These are phyloP conservation scores for Aspergillus melleus DNA, from an alignment of 2,329 filamentous ascomycete genomes.

Conservation along the genomic window DNA sequence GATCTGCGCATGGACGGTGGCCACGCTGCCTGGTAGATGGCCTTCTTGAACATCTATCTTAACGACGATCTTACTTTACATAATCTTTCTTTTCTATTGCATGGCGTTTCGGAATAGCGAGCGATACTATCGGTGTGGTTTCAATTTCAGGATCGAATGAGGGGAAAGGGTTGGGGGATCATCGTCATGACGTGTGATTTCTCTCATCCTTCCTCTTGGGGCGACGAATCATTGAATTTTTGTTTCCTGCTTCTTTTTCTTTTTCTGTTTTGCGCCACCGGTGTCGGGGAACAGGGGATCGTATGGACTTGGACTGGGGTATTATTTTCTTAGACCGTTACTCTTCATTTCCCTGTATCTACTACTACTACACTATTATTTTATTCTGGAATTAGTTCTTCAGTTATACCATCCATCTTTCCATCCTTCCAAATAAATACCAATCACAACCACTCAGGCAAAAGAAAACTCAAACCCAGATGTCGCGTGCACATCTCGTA, in stretches of 20 bases:
- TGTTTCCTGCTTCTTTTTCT: background rate
- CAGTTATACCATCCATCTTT: too few species aligned
- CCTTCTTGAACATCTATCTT: background rate
- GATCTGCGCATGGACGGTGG: constrained; percentile 58
- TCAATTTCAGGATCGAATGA: background rate
- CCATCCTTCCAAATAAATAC: too few species aligned
- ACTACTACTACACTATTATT: too few species aligned
- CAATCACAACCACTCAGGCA: too few species aligned
- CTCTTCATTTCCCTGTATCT: background rate
- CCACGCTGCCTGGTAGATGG: constrained; percentile 53
- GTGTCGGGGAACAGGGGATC: constrained; percentile 2
- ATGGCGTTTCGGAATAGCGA: constrained; percentile 12
- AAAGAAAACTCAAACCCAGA: background rate
- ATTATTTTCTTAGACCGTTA: constrained; percentile 9
- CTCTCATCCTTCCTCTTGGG: background rate
- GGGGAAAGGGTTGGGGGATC: background rate
- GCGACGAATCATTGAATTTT: background rate
- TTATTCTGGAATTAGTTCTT: too few species aligned
- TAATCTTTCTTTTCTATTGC: constrained; percentile 5
- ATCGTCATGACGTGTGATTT: background rate
- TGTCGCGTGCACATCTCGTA: background rate
- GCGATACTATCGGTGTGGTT: background rate
- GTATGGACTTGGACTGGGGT: background rate
- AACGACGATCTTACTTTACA: constrained; percentile 1
- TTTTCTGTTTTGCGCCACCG: constrained; percentile 8